Evolutionary conservation across 345 rosid species (phyloP).

Genomic region (Syzygium aqueum): DNA sequence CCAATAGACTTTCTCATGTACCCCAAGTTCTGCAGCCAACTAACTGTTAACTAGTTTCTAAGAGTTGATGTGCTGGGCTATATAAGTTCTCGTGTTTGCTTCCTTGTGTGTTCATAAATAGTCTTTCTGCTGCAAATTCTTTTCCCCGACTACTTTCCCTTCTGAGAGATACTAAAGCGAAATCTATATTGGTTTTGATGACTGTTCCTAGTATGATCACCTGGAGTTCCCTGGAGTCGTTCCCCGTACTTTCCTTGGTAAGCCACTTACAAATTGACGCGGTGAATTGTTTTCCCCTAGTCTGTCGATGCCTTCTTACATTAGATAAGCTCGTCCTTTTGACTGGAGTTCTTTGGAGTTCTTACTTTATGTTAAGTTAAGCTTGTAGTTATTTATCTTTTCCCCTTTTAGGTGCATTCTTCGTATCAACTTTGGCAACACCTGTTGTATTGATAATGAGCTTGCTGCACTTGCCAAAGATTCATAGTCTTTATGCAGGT

Average conservation of each 20-base stretch:
- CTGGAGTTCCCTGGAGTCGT: constrained; percentile 97
- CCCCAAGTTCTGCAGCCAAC: background rate
- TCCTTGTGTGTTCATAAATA: background rate
- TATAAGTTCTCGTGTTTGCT: background rate
- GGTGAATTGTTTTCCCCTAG: background rate
- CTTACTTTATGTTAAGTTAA: background rate
- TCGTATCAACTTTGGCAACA: constrained; percentile 60
- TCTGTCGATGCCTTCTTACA: background rate
- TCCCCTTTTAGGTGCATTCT: constrained; percentile 50
- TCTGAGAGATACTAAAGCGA: background rate
- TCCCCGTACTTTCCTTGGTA: constrained; percentile 93
- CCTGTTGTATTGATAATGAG: constrained; percentile 39
- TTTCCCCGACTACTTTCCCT: background rate
- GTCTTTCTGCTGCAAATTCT: background rate
- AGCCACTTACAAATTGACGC: background rate
- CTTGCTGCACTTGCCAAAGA: constrained; percentile 62
- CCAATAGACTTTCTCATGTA: background rate
- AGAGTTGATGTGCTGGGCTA: background rate
- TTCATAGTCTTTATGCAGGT: constrained; percentile 72
- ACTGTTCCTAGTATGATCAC: constrained; percentile 68
- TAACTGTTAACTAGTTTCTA: background rate
- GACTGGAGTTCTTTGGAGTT: background rate
- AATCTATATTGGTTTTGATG: background rate
- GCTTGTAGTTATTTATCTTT: background rate
- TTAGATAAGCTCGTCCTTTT: background rate